A percentile compares a stretch with the other conserved stretches of the same genome.
These are phyloP conservation scores for Pelargonium australe DNA, from an alignment of 441 rosid species.

Conservation along the genomic window DNA sequence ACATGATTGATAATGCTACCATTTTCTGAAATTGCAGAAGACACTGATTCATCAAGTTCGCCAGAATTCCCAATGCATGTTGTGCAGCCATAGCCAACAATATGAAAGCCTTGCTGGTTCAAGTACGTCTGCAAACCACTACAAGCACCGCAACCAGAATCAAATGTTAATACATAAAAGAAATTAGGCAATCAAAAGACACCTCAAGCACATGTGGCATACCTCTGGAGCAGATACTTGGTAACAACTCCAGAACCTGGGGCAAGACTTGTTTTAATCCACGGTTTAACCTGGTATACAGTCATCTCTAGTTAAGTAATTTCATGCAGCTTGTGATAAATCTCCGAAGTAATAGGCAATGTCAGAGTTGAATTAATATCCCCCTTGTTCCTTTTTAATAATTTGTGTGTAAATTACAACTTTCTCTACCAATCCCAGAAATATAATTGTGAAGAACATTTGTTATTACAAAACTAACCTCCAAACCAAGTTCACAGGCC, in stretches of 20 bases:
- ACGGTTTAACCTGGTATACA: slow-evolving; percentile 45
- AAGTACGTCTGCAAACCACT: slow-evolving; percentile 48
- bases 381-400: neutral
- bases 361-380: neutral
- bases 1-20: slow-evolving; percentile 24
- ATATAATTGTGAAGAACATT: neutral
- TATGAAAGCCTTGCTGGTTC: slow-evolving; percentile 46
- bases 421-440: neutral
- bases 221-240: slow-evolving; percentile 47
- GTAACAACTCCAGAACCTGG: slow-evolving; percentile 59
- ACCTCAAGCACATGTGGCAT: slow-evolving; percentile 2
- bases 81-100: slow-evolving; percentile 63
- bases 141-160: slow-evolving; percentile 23
- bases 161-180: neutral
- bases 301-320: slow-evolving; percentile 9
- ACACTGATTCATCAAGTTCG: slow-evolving; percentile 40
- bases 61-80: slow-evolving; percentile 62
- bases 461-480: slow-evolving; percentile 29
- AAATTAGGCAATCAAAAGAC: neutral
- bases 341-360: neutral
- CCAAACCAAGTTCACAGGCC: slow-evolving; percentile 47
- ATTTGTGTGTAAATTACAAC: neutral
- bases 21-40: slow-evolving; percentile 37
- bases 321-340: neutral
- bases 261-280: slow-evolving; percentile 60